Evolutionary conservation across 2,329 filamentous ascomycete species (phyloP), one percentile per base, ranked within the genome.

Genomic region (Apiospora hydei): DNA sequence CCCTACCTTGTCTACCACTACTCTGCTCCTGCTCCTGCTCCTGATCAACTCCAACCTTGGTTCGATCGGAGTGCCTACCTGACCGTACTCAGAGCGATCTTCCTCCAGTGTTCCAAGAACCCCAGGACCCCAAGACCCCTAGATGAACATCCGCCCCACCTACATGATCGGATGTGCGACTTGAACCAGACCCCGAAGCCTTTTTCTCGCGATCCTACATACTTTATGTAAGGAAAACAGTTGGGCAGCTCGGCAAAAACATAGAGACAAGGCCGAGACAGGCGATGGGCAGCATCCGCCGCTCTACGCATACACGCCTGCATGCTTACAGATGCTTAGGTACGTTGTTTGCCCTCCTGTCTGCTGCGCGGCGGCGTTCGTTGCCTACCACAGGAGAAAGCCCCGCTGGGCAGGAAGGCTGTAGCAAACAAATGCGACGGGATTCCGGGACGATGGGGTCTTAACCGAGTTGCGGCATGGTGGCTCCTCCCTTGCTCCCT

Each of bases 391-490:
- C 11, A 24, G 21, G 10, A 21, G n/a, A 21, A 64, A n/a, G 10
- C 16, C 30, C 34, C 57, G 57, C 34, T 41, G 21, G 57, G 21
- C 30, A 61, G 30, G 10, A 64, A 41, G 34, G 34, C 8, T 41
- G 34, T 64, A 64, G 57, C 57, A 64, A 64, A 64, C 21, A 64
- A 41, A n/a, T 64, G 34, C 57, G 57, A 18, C 10, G 34, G 57
- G 34, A 64, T 41, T 10, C 57, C 34, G 57, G 34, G 57, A 24
- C 57, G 57, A 64, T 41, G 57, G 57, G 34, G 57, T 41, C 10
- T n/a, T 41, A 64, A 41, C 57, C 57, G 57, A 64, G 57, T 64
- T 41, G 57, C 57, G 53, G 21, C 57, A 64, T 64, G 57, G 57
- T 34, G 57, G 34, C n/a, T 10, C 4, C 34, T 61, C 53, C 38